phyloP scores from a whole-genome alignment of 257 asterid species.

The Plectranthus barbatus region DNA sequence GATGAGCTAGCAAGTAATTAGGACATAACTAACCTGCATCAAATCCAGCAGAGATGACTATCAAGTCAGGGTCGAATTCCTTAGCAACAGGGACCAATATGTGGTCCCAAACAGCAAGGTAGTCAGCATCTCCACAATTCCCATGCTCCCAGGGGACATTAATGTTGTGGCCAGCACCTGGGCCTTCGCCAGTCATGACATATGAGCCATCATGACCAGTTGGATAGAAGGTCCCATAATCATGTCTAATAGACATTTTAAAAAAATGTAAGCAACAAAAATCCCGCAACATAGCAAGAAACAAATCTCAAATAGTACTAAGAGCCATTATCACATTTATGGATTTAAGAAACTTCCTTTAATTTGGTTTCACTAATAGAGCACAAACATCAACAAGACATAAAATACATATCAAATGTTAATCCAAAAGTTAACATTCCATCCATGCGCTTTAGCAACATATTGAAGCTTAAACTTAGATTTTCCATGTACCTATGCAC shows the following conservation, averaged over 20 bases:
- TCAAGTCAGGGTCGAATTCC: conserved; percentile 77
- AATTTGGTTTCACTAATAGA: too few species aligned
- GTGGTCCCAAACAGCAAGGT: conserved; percentile 95
- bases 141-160: conserved; percentile 93
- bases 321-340: background rate
- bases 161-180: conserved; percentile 81
- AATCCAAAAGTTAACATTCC: background rate
- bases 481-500: conserved; percentile 71
- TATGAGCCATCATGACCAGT: conserved; percentile 67
- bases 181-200: conserved; percentile 75
- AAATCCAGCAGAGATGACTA: conserved; percentile 85
- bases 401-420: background rate
- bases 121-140: conserved; percentile 87
- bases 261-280: background rate
- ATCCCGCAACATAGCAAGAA: conserved; percentile 1
- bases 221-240: conserved; percentile 74
- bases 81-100: conserved; percentile 76
- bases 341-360: background rate
- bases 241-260: conserved; percentile 45
- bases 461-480: background rate
- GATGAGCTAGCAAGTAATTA: background rate
- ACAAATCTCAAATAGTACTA: background rate
- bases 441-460: background rate
- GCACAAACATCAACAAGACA: too few species aligned
- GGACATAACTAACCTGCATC: conserved; percentile 74